phyloP scores from a whole-genome alignment of 805 yeast genomes.

The Trichomonascus vanleenenianus region DNA sequence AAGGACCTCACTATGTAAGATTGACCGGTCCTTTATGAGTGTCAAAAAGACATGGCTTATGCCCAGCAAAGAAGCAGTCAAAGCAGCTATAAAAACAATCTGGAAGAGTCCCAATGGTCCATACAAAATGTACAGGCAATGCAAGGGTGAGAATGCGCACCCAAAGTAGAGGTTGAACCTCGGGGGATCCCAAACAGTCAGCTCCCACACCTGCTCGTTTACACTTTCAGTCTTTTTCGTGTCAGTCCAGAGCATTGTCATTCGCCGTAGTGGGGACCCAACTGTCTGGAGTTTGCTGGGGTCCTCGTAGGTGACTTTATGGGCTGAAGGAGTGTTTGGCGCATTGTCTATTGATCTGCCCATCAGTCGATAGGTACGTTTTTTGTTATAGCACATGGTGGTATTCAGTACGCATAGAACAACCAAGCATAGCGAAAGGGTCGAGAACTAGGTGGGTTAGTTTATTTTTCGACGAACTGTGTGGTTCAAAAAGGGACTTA shows the following conservation, averaged over 20 bases:
- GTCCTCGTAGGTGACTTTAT: constrained; percentile 8
- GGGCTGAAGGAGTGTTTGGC: constrained; percentile 22
- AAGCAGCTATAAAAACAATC: constrained; percentile 30
- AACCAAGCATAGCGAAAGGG: constrained; percentile 7
- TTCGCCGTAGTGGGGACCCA: constrained; percentile 4
- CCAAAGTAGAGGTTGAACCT: constrained; percentile 45
- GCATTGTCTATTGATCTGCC: constrained; percentile 15
- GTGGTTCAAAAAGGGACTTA: background rate
- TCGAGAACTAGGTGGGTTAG: background rate
- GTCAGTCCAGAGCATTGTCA: background rate
- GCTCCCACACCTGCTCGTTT: constrained; percentile 36
- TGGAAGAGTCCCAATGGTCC: constrained; percentile 32
- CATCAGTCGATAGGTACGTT: constrained; percentile 16
- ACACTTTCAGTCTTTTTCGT: background rate
- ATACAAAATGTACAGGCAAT: constrained; percentile 36
- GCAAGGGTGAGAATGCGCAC: constrained; percentile 53
- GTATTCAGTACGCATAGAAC: constrained; percentile 13
- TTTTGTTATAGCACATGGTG: constrained; percentile 9
- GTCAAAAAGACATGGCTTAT: constrained; percentile 39
- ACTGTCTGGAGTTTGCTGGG: background rate
- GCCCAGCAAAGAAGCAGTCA: constrained; percentile 29
- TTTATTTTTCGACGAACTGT: background rate
- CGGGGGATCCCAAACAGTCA: constrained; percentile 63
- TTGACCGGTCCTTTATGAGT: constrained; percentile 49
- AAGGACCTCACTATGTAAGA: constrained; percentile 51